Evolutionary conservation across 2,329 filamentous ascomycete genomes (phyloP).

Genomic region (Venturia oleaginea): DNA sequence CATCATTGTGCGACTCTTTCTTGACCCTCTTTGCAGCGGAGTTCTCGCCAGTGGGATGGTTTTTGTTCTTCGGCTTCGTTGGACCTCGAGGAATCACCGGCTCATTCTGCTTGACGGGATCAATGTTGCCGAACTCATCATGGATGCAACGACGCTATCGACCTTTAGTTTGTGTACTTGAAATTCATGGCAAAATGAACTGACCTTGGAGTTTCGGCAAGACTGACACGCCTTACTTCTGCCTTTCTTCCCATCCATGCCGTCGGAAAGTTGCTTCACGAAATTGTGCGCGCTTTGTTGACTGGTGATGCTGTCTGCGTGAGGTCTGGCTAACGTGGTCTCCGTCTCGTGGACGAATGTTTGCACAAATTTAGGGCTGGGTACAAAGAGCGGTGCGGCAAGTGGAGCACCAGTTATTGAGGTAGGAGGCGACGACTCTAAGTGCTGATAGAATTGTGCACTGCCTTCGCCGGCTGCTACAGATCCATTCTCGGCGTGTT

Average conservation of each 20-base stretch:
- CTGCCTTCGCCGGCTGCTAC: not conserved
- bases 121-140: conserved; percentile 54
- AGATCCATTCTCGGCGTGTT: conserved; percentile 41
- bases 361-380: conserved; percentile 2
- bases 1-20: not conserved
- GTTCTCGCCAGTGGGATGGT: not conserved
- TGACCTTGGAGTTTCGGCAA: conserved; percentile 59
- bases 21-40: not conserved
- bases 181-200: conserved; percentile 18
- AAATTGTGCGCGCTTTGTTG: conserved; percentile 1
- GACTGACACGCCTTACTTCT: conserved; percentile 57
- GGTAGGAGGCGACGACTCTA: not conserved
- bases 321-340: conserved; percentile 22
- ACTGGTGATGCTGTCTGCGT: conserved; percentile 10
- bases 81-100: conserved; percentile 50
- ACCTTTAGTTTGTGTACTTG: conserved; percentile 12
- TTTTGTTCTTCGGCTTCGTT: conserved; percentile 10
- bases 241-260: conserved; percentile 44
- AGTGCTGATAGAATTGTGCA: not conserved
- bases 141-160: conserved; percentile 53
- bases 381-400: not conserved
- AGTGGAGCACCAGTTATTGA: not conserved
- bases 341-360: conserved; percentile 17
- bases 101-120: conserved; percentile 55
- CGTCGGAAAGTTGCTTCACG: conserved; percentile 22